Percentiles rank a stretch among this genome's conserved stretches.
Evolutionary conservation across 2,329 filamentous ascomycete species (phyloP).

Genomic region (Fusarium protoensiforme): DNA sequence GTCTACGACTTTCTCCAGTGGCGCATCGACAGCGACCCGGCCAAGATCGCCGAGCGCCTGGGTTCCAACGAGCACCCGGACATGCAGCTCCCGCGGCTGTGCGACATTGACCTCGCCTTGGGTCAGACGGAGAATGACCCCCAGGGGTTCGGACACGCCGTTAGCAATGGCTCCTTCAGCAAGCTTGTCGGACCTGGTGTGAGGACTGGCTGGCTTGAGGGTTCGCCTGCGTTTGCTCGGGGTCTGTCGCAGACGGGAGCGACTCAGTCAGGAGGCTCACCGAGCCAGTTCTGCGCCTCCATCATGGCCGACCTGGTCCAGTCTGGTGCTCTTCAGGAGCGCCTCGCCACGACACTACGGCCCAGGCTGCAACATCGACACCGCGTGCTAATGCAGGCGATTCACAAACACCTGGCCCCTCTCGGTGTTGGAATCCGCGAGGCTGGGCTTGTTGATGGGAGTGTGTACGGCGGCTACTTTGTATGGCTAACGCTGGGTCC

Average conservation of each 20-base stretch:
- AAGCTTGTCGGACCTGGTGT: conserved; percentile 87
- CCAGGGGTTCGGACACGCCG: conserved; percentile 75
- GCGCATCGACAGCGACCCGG: conserved; percentile 54
- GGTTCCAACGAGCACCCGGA: conserved; percentile 47
- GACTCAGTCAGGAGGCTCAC: conserved; percentile 67
- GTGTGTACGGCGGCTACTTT: conserved; percentile 83
- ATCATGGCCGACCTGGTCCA: conserved; percentile 61
- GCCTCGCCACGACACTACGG: conserved; percentile 55
- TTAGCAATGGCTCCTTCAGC: conserved; percentile 90
- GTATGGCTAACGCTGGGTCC: conserved; percentile 78
- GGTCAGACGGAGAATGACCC: conserved; percentile 62
- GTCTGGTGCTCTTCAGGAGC: conserved; percentile 56
- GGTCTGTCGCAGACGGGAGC: conserved; percentile 65
- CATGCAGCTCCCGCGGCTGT: conserved; percentile 77
- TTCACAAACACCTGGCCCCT: conserved; percentile 69
- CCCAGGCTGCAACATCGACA: conserved; percentile 61
- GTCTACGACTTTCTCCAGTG: conserved; percentile 95
- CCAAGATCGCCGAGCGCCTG: conserved; percentile 31
- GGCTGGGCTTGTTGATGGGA: conserved; percentile 52
- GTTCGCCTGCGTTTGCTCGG: conserved; percentile 63
- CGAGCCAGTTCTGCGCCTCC: conserved; percentile 65
- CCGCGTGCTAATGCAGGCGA: conserved; percentile 64
- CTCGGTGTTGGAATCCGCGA: conserved; percentile 64
- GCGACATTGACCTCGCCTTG: conserved; percentile 80
- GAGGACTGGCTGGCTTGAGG: conserved; percentile 90